Base-by-base conservation (phyloP, 2,329 filamentous ascomycete genomes). In the Alternaria sp. region DNA sequence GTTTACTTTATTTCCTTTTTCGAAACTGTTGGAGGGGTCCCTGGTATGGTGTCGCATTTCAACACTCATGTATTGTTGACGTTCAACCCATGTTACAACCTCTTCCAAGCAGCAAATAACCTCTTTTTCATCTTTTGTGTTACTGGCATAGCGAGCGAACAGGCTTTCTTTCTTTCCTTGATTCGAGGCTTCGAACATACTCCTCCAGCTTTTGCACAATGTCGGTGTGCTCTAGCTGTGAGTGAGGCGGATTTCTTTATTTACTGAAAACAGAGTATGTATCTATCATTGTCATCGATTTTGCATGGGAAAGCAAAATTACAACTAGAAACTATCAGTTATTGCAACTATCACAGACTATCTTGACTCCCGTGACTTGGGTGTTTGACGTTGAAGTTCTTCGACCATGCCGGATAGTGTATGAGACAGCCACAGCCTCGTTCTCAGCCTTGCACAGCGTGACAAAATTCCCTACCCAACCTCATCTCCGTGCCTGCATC, bases 61-160 rank as follows among this genome's bases (percentile, higher is more conserved):
- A 59, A 52, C 51, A 55, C 36, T 55, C 39, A 23, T 42, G 37
- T 61, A 46, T 55, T 59, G 52, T 59, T 48, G 52, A 51, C 33
- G 56, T 48, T 11, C 39, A 40, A 50, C 45, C 13, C 28, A n/a
- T 26, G 33, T 45, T 26, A 10, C 34, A 34, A 51, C 52, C 24
- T 42, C 44, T 45, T 45, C 21, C 31, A 23, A 24, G 14, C 33
- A 54, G 33, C 37, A 53, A 58, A 58, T 44, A 58, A 58, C 49
- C 21, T n/a, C 52, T 56, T 61, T 58, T 46, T 51, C 23, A 42
- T 24, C 57, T 64, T 69, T 72, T 75, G 71, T 77, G 72, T 76
- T 75, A 74, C 62, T 71, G 73, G 73, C 73, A 76, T 77, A 76
- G 74, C 74, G 74, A 74, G 57, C 44, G 58, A 62, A 56, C 56